Base-by-base conservation (phyloP, 768 basidiomycete genomes). In the Tricholoma matsutake region DNA sequence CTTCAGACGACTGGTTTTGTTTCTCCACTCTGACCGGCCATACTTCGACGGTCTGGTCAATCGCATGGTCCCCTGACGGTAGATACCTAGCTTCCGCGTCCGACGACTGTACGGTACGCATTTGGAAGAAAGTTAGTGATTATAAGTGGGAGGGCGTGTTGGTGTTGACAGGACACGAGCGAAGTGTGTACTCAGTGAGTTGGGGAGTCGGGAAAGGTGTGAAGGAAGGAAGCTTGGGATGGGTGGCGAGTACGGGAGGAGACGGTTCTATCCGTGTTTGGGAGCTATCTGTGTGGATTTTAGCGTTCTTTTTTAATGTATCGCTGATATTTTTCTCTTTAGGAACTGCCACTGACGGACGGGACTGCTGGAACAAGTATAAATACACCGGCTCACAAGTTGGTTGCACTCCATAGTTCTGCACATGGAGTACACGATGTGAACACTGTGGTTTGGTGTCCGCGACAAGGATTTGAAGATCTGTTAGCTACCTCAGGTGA, bases 1-100 rank as follows among this genome's bases (percentile, higher is more conserved):
- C 94, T 0, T 85, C 86, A 28, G 93, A 96, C 63, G 97, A 99
- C 72, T 98, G 97, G 94, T 92, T 84, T 67, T 89, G 88, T 68
- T 90, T 94, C 64, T 72, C 85, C 60, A 96, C 94, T 1, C 80
- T 98, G 3, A 81, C 81, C 0, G 92, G 91, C 8, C 94, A 97
- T 68, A 67, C 77, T 0, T 92, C 90, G 11, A 99, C 97, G 0
- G 95, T 99, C 13, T 99, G 97, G 97, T 83, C 88, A 0, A 69
- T 98, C 35, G 84, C 91, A 4, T 99, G 89, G 81, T 78, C 87
- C 4, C 92, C 94, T 0, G 80, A 81, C 51, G 91, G 92, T 2
- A 77, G 79, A 57, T 96, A 89, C 69, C 83, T 99, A 31, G 95
- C 94, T 0, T 92, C 90, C 18, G 88, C 86, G 1, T 94, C 93